Percentiles rank a stretch among this genome's conserved stretches.
phyloP scores from a whole-genome alignment of 1,284 basidiomycete genomes.

The Somion occarium region DNA sequence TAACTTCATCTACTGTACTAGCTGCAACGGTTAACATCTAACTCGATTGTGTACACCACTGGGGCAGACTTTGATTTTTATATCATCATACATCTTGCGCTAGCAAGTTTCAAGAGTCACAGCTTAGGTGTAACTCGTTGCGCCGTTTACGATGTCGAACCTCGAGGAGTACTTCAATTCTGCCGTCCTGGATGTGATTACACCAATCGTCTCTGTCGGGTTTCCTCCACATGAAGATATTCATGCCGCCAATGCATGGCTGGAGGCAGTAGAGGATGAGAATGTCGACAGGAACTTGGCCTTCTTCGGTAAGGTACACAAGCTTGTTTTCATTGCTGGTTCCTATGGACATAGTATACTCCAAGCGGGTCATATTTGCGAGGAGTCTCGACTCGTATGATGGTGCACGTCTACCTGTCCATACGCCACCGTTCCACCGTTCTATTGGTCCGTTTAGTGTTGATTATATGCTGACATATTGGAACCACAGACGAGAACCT shows the following conservation, averaged over 20 bases:
- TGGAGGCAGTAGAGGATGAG: slow-evolving; percentile 30
- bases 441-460: not conserved
- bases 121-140: no score
- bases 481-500: slow-evolving; percentile 61
- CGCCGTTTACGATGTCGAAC: slow-evolving; percentile 16
- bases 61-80: no score
- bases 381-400: no score
- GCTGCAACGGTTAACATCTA: no score
- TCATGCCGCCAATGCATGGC: slow-evolving; percentile 47
- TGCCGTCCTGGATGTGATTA: slow-evolving; percentile 55
- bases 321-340: slow-evolving; percentile 10
- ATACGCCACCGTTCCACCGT: not conserved
- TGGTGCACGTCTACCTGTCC: not conserved
- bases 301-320: slow-evolving; percentile 63
- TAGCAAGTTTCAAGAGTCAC: no score
- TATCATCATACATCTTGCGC: no score
- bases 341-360: slow-evolving; percentile 13
- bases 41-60: no score
- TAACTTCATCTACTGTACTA: no score
- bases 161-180: slow-evolving; percentile 66
- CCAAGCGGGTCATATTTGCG: slow-evolving; percentile 13
- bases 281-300: slow-evolving; percentile 42
- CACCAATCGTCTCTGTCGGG: slow-evolving; percentile 60
- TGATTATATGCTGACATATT: not conserved
- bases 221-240: slow-evolving; percentile 43